Evolutionary conservation across 495 filamentous ascomycete species (phyloP).

Genomic region (Clohesyomyces aquaticus): DNA sequence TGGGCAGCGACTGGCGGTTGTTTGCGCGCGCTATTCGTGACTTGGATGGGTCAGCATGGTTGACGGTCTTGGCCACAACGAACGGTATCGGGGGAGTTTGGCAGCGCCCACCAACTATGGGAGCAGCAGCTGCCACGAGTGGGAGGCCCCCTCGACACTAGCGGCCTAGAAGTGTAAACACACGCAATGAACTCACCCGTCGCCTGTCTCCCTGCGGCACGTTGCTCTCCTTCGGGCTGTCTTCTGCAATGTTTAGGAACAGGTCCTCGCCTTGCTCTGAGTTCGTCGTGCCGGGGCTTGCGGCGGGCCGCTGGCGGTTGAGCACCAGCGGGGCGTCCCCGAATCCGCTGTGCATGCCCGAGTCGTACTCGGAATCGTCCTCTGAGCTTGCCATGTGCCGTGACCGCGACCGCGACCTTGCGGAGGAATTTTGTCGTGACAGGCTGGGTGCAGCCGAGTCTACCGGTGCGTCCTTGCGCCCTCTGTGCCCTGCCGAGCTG

Average conservation of each 20-base stretch:
- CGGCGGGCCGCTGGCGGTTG: conserved; percentile 5
- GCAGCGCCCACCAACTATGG: neutral
- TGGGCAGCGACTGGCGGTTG: conserved; percentile 41
- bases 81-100: conserved; percentile 5
- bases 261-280: conserved; percentile 57
- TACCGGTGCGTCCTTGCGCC: conserved; percentile 11
- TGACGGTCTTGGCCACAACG: conserved; percentile 19
- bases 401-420: conserved; percentile 7
- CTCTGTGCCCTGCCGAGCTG: conserved; percentile 12
- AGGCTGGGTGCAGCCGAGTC: conserved; percentile 21
- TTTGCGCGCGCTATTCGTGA: conserved; percentile 37
- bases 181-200: conserved; percentile 49
- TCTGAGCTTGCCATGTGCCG: conserved; percentile 38
- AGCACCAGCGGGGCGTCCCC: conserved; percentile 9
- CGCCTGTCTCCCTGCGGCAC: conserved; percentile 49
- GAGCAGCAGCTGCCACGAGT: neutral
- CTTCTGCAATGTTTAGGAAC: conserved; percentile 66
- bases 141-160: neutral
- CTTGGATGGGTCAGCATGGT: conserved; percentile 22
- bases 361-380: conserved; percentile 37
- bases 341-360: conserved; percentile 28
- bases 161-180: neutral
- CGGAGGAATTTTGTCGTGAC: conserved; percentile 27
- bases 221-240: conserved; percentile 54
- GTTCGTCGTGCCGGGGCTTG: conserved; percentile 10